Conservation (phyloP, 352 stramenopile species). For the Phytophthora citricola region DNA sequence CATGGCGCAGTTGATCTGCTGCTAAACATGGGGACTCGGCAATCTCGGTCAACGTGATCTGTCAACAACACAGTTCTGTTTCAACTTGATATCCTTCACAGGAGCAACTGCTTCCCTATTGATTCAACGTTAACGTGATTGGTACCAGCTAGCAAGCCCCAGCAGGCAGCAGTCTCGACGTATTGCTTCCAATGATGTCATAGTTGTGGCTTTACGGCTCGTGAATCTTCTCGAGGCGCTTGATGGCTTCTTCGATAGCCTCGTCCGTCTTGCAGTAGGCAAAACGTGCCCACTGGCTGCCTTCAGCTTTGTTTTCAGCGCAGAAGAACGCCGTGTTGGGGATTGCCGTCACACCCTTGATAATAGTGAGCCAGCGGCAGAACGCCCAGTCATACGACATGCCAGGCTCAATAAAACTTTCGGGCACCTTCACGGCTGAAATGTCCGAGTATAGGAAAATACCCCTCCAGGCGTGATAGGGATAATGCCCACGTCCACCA, state of each 20-base stretch:
- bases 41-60: neutral
- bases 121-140: neutral
- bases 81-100: too few relatives aligned
- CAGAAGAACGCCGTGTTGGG: slow-evolving; percentile 94
- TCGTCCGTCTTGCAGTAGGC: slow-evolving; percentile 97
- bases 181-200: neutral
- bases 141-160: slow-evolving; percentile 1
- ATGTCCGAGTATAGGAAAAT: slow-evolving; percentile 89
- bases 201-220: slow-evolving; percentile 23
- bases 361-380: slow-evolving; percentile 92
- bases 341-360: slow-evolving; percentile 93
- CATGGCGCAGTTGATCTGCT: neutral
- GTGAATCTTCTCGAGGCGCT: slow-evolving; percentile 54
- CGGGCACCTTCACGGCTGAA: slow-evolving; percentile 64
- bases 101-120: too few relatives aligned
- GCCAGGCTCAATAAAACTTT: slow-evolving; percentile 49
- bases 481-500: slow-evolving; percentile 66
- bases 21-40: slow-evolving; percentile 1
- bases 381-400: slow-evolving; percentile 93
- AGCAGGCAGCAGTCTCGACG: slow-evolving; percentile 18
- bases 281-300: slow-evolving; percentile 89
- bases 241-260: slow-evolving; percentile 89
- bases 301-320: slow-evolving; percentile 72
- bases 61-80: neutral
- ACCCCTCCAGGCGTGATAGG: slow-evolving; percentile 69